phyloP scores from a whole-genome alignment of 148 eudicot genomes.

The Euryodendron excelsum region DNA sequence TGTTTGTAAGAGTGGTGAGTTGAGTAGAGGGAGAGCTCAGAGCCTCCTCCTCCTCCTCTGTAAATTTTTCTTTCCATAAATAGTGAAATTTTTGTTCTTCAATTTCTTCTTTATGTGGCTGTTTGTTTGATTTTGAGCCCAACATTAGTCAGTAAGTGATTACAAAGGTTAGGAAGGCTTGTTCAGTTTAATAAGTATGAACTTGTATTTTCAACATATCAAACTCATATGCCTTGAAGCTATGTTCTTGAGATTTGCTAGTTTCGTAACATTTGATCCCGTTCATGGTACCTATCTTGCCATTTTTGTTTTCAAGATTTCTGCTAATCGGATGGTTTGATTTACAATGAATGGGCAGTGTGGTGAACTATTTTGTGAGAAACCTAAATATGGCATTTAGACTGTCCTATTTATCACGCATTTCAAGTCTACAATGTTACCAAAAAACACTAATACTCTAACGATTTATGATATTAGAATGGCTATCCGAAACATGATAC shows the following conservation, averaged over 20 bases:
- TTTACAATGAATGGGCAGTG: neutral
- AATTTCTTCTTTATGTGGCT: no score
- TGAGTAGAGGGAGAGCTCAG: no score
- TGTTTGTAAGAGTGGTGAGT: no score
- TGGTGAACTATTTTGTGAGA: neutral
- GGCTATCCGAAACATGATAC: no score
- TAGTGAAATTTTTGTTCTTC: no score
- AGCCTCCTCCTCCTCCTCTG: no score
- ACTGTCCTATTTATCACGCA: neutral
- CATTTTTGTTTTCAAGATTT: neutral
- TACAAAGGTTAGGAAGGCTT: neutral
- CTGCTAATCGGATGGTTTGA: neutral
- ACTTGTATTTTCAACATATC: neutral
- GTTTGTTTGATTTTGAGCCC: no score
- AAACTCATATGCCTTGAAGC: neutral
- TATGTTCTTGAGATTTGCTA: neutral
- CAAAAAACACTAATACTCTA: no score
- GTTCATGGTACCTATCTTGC: neutral
- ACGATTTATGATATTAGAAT: no score
- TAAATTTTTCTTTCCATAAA: no score
- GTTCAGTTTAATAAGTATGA: neutral
- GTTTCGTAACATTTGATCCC: neutral
- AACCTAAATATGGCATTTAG: neutral
- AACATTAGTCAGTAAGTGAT: no score
- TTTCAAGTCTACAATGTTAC: constrained; percentile 1